These are phyloP conservation scores for Scedosporium boydii DNA, from an alignment of 2,329 filamentous ascomycete species.

Conservation along the genomic window DNA sequence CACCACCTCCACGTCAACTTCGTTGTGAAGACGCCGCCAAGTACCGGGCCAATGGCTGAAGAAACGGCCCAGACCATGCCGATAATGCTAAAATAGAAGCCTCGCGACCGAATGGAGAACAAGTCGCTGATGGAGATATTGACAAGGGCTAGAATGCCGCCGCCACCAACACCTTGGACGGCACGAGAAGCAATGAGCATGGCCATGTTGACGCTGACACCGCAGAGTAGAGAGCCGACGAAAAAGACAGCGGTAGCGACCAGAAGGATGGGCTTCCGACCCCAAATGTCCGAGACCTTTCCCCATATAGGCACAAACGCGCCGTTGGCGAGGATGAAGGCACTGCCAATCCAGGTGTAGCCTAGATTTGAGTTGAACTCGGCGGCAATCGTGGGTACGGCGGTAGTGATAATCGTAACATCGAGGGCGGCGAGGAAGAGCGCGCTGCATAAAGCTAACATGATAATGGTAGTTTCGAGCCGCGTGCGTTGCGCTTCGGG, in stretches of 20 bases:
- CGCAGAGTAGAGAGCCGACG: conserved; percentile 44
- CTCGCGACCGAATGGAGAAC: conserved; percentile 40
- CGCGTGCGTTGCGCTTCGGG: conserved; percentile 27
- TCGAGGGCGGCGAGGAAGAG: conserved; percentile 47
- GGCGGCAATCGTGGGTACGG: conserved; percentile 54
- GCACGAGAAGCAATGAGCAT: conserved; percentile 46
- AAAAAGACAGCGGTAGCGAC: conserved; percentile 42
- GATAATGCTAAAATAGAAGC: conserved; percentile 42
- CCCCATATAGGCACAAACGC: conserved; percentile 62
- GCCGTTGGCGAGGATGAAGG: conserved; percentile 63
- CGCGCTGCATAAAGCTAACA: conserved; percentile 30
- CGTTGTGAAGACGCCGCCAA: conserved; percentile 60
- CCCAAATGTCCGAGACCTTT: conserved; percentile 49
- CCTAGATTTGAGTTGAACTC: conserved; percentile 58
- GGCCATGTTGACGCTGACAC: conserved; percentile 36
- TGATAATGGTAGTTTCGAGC: conserved; percentile 28
- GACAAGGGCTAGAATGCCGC: conserved; percentile 48
- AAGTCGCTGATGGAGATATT: conserved; percentile 50
- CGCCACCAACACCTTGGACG: conserved; percentile 47
- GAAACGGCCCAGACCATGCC: conserved; percentile 56
- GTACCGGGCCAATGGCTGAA: conserved; percentile 53
- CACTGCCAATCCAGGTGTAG: conserved; percentile 70
- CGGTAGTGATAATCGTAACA: conserved; percentile 56
- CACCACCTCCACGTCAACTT: conserved; percentile 61
- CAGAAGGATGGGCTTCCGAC: conserved; percentile 45